Percentiles rank a stretch among this genome's conserved stretches.
Evolutionary conservation across 2,329 filamentous ascomycete genomes (phyloP).

Genomic region (Hypomyces rosellus): DNA sequence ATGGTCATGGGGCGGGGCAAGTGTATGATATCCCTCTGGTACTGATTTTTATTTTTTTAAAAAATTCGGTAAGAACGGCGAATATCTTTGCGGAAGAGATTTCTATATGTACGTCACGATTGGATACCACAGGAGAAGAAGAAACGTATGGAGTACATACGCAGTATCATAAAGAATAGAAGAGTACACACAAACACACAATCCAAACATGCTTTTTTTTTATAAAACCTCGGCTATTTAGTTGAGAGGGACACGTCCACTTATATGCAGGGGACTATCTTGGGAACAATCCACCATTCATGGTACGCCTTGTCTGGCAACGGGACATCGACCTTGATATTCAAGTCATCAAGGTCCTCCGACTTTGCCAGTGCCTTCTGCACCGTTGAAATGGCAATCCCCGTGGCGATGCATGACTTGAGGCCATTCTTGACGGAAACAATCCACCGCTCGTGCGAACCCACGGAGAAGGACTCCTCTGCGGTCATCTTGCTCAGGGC

Average conservation of each 20-base stretch:
- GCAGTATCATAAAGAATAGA: no score
- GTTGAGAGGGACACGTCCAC: not conserved
- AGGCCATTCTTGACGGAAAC: conserved; percentile 53
- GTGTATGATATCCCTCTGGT: not conserved
- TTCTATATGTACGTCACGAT: not conserved
- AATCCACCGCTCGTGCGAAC: conserved; percentile 57
- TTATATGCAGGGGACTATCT: conserved; percentile 25
- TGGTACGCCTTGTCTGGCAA: conserved; percentile 50
- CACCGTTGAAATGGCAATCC: conserved; percentile 55
- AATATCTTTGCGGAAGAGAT: not conserved
- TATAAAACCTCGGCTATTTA: not conserved
- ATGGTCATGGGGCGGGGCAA: not conserved
- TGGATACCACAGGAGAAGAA: not conserved
- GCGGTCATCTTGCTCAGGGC: conserved; percentile 45
- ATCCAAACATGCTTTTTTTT: no score
- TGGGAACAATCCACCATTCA: conserved; percentile 60
- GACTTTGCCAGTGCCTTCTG: conserved; percentile 47
- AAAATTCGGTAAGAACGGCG: no score
- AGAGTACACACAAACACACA: no score
- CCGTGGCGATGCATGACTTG: conserved; percentile 64
- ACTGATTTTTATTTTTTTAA: no score
- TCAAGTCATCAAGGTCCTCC: conserved; percentile 23
- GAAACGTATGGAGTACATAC: no score
- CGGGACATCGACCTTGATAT: conserved; percentile 47
- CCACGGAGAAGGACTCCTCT: conserved; percentile 48